A percentile compares a stretch with the other conserved stretches of the same genome.
Evolutionary conservation across 805 yeast genomes (phyloP).

Genomic region (Lipomyces sp.): DNA sequence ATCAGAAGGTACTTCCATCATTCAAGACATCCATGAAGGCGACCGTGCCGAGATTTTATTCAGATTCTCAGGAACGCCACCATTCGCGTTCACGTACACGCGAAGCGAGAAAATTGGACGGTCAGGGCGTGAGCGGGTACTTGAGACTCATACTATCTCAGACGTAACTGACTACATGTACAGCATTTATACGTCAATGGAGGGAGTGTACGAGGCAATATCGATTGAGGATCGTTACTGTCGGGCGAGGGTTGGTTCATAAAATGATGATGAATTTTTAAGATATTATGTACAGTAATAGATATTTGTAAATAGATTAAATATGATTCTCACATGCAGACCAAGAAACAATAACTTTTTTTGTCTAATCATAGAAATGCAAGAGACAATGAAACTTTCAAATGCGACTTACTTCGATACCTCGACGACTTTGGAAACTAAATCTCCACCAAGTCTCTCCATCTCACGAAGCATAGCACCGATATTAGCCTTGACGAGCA

Average conservation of each 20-base stretch:
- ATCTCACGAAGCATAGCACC: conserved; percentile 67
- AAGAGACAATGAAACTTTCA: neutral
- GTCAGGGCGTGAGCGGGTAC: conserved; percentile 51
- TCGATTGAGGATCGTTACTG: conserved; percentile 88
- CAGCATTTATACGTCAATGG: conserved; percentile 75
- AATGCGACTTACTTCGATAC: neutral
- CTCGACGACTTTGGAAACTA: conserved; percentile 39
- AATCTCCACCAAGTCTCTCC: conserved; percentile 48
- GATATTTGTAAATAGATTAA: neutral
- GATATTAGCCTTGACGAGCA: conserved; percentile 45
- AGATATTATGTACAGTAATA: neutral
- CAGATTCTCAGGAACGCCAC: conserved; percentile 85
- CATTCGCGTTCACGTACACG: conserved; percentile 83
- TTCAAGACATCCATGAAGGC: conserved; percentile 90
- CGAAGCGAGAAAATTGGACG: conserved; percentile 60
- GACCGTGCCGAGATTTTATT: conserved; percentile 89
- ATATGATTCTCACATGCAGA: neutral
- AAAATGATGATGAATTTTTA: neutral
- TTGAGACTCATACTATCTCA: conserved; percentile 60
- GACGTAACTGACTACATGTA: conserved; percentile 73
- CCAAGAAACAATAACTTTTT: conserved; percentile 2
- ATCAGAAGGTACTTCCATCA: conserved; percentile 72
- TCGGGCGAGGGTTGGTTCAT: conserved; percentile 35
- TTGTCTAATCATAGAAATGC: neutral
- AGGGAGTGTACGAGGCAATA: conserved; percentile 93